Evolutionary conservation across 1,139 yeast genomes (phyloP).

Genomic region (Hyphopichia khmerensis): DNA sequence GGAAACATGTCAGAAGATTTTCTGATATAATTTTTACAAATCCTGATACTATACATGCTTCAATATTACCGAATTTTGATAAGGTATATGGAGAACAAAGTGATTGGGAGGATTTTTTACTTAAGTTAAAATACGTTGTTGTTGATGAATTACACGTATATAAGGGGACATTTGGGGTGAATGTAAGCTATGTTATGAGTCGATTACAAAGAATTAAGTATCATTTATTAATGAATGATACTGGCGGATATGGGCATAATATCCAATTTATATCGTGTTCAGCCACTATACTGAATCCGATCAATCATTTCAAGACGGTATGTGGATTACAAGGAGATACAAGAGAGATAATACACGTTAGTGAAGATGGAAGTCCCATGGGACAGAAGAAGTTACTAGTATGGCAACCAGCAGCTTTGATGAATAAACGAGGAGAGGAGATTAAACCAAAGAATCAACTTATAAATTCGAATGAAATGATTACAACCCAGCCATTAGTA

Average conservation of each 20-base stretch:
- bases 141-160: conserved; percentile 91
- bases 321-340: conserved; percentile 58
- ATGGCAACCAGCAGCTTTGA: conserved; percentile 78
- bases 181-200: conserved; percentile 83
- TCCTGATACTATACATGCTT: conserved; percentile 90
- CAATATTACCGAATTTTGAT: conserved; percentile 72
- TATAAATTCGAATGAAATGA: background rate
- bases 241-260: conserved; percentile 12
- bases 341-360: conserved; percentile 47
- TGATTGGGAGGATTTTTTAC: conserved; percentile 70
- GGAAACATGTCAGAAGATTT: conserved; percentile 53
- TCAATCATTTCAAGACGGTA: conserved; percentile 63
- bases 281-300: conserved; percentile 82
- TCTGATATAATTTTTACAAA: conserved; percentile 88
- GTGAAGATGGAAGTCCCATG: conserved; percentile 84
- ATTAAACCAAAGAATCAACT: background rate
- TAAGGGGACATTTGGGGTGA: conserved; percentile 87
- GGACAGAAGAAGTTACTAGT: conserved; percentile 72
- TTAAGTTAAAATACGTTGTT: conserved; percentile 67
- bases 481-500: conserved; percentile 15
- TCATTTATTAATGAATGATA: conserved; percentile 23
- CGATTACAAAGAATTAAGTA: conserved; percentile 42
- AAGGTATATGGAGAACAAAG: conserved; percentile 14
- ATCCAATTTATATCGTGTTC: conserved; percentile 83
- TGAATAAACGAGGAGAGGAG: conserved; percentile 57